Evolutionary conservation across 306 rosid genomes (phyloP).

Genomic region (Sesbania bispinosa): DNA sequence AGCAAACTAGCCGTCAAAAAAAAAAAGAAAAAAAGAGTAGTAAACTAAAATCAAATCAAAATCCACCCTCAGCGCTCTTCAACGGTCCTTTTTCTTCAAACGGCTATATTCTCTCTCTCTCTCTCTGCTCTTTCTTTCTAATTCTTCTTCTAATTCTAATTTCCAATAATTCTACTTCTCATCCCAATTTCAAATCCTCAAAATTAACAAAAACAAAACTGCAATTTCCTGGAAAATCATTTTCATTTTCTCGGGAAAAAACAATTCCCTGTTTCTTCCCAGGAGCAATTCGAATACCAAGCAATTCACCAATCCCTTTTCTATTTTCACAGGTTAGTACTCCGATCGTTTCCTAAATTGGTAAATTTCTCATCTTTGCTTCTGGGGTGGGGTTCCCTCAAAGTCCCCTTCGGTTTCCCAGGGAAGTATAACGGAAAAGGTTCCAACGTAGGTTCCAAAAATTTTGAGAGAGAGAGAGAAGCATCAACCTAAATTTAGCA

Average conservation of each 20-base stretch:
- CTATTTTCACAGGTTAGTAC: slow-evolving; percentile 32
- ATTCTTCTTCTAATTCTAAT: too few species aligned
- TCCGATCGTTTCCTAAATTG: slow-evolving; percentile 1
- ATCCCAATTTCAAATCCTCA: slow-evolving; percentile 32
- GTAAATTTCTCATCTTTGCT: slow-evolving; percentile 15
- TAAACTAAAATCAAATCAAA: slow-evolving; percentile 5
- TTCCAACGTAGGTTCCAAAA: slow-evolving; percentile 22
- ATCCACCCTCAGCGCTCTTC: slow-evolving; percentile 33
- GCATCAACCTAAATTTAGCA: slow-evolving; percentile 22
- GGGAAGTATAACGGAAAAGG: slow-evolving; percentile 5
- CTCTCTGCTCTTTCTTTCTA: slow-evolving; percentile 19
- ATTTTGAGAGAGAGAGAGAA: not conserved
- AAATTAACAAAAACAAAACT: slow-evolving; percentile 19
- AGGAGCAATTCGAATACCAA: too few species aligned
- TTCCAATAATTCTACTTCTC: not conserved
- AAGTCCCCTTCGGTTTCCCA: slow-evolving; percentile 4
- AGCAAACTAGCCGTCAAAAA: too few species aligned
- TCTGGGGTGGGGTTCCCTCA: not conserved
- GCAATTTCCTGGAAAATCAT: slow-evolving; percentile 32
- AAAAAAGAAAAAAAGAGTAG: too few species aligned
- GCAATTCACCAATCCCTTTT: slow-evolving; percentile 5
- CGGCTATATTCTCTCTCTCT: slow-evolving; percentile 45
- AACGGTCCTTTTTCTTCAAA: slow-evolving; percentile 54
- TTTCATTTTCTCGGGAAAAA: slow-evolving; percentile 37
- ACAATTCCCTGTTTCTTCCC: not conserved